Percentiles rank a stretch among this genome's conserved stretches.
Evolutionary conservation across 257 asterid genomes (phyloP).

Genomic region (Nicotiana otophora): DNA sequence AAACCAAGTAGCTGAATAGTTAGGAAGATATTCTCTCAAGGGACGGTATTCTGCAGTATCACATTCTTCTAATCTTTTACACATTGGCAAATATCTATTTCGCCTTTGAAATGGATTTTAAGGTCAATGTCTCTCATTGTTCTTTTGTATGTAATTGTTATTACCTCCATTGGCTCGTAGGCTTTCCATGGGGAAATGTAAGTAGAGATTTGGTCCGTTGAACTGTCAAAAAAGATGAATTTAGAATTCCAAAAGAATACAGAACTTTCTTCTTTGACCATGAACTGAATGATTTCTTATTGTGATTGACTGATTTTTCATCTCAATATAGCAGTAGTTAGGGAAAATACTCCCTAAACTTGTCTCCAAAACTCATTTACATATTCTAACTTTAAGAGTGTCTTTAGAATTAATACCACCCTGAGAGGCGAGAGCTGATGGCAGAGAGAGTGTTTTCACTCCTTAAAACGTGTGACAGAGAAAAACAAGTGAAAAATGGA

Average conservation of each 20-base stretch:
- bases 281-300: neutral
- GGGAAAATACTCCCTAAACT: too few species aligned
- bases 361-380: too few species aligned
- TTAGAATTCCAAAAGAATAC: neutral
- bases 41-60: neutral
- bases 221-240: neutral
- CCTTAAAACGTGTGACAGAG: too few species aligned
- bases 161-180: too few species aligned
- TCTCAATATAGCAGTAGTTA: too few species aligned
- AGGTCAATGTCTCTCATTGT: neutral
- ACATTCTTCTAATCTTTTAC: neutral
- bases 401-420: too few species aligned
- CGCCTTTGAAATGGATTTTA: neutral
- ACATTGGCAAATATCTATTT: neutral
- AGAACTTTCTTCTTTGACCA: neutral
- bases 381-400: too few species aligned
- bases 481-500: too few species aligned
- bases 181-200: neutral
- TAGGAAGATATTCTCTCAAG: neutral
- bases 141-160: neutral
- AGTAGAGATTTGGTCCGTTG: neutral
- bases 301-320: neutral
- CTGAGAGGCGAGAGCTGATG: too few species aligned
- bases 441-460: too few species aligned
- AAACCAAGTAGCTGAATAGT: conserved; percentile 29